Base-by-base conservation (phyloP, 345 rosid genomes). In the Citrus australasica region DNA sequence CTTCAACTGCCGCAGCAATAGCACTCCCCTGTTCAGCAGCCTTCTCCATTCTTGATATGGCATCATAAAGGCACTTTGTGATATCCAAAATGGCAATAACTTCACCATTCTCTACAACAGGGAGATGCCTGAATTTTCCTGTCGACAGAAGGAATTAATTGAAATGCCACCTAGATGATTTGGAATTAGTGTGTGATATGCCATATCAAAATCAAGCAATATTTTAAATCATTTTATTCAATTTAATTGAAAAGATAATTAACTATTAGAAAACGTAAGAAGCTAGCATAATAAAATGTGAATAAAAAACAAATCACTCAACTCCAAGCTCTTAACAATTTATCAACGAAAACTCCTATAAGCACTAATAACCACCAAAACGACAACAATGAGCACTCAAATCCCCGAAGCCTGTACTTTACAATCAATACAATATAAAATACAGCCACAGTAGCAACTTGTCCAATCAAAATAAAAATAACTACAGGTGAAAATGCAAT, bases 41-140 rank as follows among this genome's bases (percentile, higher is more conserved):
- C 90, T 94, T 97, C 86, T 97, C 99, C 99, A 94, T 90, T 81
- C 93, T 90, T 9, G 99, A 88, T 73, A 97, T 97, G 25, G 99
- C 99, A 88, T 97, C 98, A 63, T 94, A 97, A 4, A 97, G 85
- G 85, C 99, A 97, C 85, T 88, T 97, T 9, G 99, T 92, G 63
- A 97, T 97, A 83, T 97, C 99, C 84, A 97, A 83, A 86, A 97
- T 67, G 7, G 99, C 99, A 82, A 94, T 93, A 67, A 97, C 99
- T 87, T 97, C 98, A 60, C 98, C 99, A 58, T 92, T 94, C 88
- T 97, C 99, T 32, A 97, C 99, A 73, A 97, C 99, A 63, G 99
- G 99, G 70, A 97, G 96, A 55, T 97, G 98, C 83, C 98, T 92
- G 74, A 97, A 94, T 80, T 94, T 97, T 48, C 99, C 97, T 92